Base-by-base conservation (phyloP, 164 flowering plant genomes). In the Liriodendron chinense region DNA sequence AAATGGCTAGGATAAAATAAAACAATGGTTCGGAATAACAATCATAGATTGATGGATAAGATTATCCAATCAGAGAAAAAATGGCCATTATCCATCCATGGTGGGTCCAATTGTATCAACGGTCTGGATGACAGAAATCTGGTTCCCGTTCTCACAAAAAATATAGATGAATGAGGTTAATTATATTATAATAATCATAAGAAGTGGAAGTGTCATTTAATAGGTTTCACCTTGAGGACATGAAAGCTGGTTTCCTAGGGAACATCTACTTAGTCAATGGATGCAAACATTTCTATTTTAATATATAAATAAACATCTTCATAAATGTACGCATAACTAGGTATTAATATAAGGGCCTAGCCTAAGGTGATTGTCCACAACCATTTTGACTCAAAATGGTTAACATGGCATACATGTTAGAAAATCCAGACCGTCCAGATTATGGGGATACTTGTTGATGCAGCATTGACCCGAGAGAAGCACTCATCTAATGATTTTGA, bases 221-320 rank as follows among this genome's bases (percentile, higher is more conserved):
- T 67, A 67, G 69, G 47, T 67, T 67, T 67, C 16, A 26, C 49
- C 69, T 67, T 26, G 69, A 34, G 69, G 28, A 67, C 47, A 67
- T 67, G 69, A 67, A 28, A 26, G 69, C 48, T 12, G 47, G 47
- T 24, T 53, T 53, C 12, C 59, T 53, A 12, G 59, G 59, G 59
- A 53, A 53, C 59, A 53, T 53, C 10, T 13, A 53, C 18, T 53
- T 53, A 16, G 59, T 53, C 59, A 53, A 53, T 53, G 59, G 4
- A 16, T 13, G 18, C 13, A 12, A 53, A 12, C 59, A 53, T 53
- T 16, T 53, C 22, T 67, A 67, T 67, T 8, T 34, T 67, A 28
- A 67, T 28, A 34, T 14, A 67, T 63, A 28, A 26, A 16, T 16
- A 53, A 12, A 53, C 16, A 53, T 53, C 18, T 53, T 53, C 20